Conservation (phyloP, 495 filamentous ascomycete species). For the Neurospora sublineolata region DNA sequence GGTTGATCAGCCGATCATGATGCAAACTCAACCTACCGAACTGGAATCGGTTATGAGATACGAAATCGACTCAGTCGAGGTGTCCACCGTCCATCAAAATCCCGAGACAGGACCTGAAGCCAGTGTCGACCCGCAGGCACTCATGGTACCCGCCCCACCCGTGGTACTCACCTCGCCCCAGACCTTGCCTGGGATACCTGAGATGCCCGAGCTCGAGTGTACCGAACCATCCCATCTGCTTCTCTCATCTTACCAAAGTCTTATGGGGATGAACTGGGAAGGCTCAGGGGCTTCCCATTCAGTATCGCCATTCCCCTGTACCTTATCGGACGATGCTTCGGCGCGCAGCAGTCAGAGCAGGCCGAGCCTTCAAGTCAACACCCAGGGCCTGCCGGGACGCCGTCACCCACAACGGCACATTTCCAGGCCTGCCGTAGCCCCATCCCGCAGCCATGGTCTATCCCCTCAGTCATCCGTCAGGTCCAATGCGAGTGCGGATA, state of each 20-base stretch:
- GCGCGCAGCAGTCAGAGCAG: conserved; percentile 1
- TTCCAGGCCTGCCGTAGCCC: conserved; percentile 4
- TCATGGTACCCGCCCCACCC: conserved; percentile 7
- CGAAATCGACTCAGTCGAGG: conserved; percentile 34
- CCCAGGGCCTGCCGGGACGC: conserved; percentile 15
- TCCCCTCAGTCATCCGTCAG: conserved; percentile 30
- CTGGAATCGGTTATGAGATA: conserved; percentile 31
- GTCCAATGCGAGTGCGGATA: conserved; percentile 26
- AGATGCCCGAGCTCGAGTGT: conserved; percentile 19
- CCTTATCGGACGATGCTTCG: conserved; percentile 1
- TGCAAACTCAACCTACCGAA: conserved; percentile 13
- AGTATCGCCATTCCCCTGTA: neutral
- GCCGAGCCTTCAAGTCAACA: conserved; percentile 21
- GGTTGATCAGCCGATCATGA: neutral
- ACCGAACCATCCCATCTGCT: conserved; percentile 3
- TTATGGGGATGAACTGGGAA: neutral
- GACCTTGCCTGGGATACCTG: neutral
- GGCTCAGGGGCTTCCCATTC: neutral
- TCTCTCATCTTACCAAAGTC: neutral
- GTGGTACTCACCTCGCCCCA: neutral
- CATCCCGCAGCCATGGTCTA: conserved; percentile 20
- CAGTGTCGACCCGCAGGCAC: conserved; percentile 21
- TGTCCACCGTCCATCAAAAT: conserved; percentile 2
- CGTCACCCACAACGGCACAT: conserved; percentile 13
- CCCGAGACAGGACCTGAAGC: conserved; percentile 7